Percentiles rank a stretch among this genome's conserved stretches.
Conservation (phyloP, 345 rosid genomes). For the Gossypium anomalum region DNA sequence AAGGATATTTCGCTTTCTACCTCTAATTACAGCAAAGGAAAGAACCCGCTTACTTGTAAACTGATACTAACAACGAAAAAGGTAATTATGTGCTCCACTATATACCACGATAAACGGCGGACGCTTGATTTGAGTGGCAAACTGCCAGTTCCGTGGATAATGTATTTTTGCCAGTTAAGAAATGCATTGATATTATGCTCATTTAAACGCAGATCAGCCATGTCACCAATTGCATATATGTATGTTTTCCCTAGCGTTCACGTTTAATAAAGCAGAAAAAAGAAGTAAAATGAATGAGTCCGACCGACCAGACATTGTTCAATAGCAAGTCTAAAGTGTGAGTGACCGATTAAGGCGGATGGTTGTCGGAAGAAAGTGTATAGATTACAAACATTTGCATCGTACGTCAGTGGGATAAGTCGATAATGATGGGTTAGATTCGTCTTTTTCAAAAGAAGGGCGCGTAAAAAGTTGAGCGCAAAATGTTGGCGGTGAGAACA, state of each 20-base stretch:
- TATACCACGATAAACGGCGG: not conserved
- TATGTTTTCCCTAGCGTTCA: not conserved
- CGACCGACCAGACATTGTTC: slow-evolving; percentile 9
- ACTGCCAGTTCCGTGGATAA: not conserved
- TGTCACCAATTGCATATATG: not conserved
- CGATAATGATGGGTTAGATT: not conserved
- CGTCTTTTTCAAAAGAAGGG: not conserved
- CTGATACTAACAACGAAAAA: not conserved
- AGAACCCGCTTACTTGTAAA: not conserved
- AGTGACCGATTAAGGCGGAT: not conserved
- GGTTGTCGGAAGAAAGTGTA: not conserved
- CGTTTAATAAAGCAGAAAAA: not conserved
- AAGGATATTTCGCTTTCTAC: slow-evolving; percentile 1
- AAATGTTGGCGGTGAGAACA: not conserved
- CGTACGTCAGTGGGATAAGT: not conserved
- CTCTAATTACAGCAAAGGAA: not conserved
- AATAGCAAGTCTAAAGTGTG: not conserved
- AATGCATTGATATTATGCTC: not conserved
- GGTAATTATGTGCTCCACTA: not conserved
- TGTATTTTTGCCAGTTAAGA: not conserved
- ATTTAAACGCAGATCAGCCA: not conserved
- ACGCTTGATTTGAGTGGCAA: not conserved
- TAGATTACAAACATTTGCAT: not conserved
- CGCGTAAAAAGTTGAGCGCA: not conserved
- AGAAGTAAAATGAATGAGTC: not conserved